Conservation (phyloP, 495 filamentous ascomycete genomes). For the Viridothelium virens region DNA sequence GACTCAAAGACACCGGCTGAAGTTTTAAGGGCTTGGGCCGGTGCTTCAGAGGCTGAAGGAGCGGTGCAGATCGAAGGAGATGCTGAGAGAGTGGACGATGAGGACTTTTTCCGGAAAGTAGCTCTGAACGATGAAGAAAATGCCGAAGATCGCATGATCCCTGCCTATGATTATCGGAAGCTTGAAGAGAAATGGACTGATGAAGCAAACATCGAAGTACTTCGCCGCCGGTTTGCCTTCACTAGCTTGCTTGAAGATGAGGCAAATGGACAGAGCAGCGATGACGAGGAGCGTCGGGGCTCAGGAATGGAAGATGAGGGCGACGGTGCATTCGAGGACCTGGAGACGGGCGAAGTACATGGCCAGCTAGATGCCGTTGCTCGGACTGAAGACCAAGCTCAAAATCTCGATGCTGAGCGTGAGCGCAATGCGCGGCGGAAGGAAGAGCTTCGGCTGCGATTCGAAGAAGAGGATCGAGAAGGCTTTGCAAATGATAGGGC, state of each 20-base stretch:
- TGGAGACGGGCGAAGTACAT: slow-evolving; percentile 65
- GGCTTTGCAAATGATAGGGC: slow-evolving; percentile 83
- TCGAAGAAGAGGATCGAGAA: slow-evolving; percentile 94
- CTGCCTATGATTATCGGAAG: slow-evolving; percentile 68
- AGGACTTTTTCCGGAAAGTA: slow-evolving; percentile 76
- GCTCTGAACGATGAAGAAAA: slow-evolving; percentile 56
- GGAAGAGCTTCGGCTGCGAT: slow-evolving; percentile 86
- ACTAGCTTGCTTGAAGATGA: slow-evolving; percentile 42
- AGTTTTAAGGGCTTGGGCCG: slow-evolving; percentile 71
- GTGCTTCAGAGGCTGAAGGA: slow-evolving; percentile 45
- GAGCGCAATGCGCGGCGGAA: slow-evolving; percentile 85
- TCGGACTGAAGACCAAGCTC: slow-evolving; percentile 34
- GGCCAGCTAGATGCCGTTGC: slow-evolving; percentile 40
- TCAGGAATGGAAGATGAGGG: slow-evolving; percentile 50
- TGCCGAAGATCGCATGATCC: slow-evolving; percentile 67
- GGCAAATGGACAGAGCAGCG: slow-evolving; percentile 26
- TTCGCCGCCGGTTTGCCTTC: slow-evolving; percentile 67
- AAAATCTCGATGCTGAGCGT: slow-evolving; percentile 69
- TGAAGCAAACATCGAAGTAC: slow-evolving; percentile 62
- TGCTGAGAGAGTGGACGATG: slow-evolving; percentile 45
- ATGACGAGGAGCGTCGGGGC: slow-evolving; percentile 45
- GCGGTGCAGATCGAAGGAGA: slow-evolving; percentile 40
- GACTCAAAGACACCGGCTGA: slow-evolving; percentile 64
- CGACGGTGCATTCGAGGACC: slow-evolving; percentile 82
- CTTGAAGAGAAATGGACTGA: slow-evolving; percentile 80